phyloP scores from a whole-genome alignment of 495 filamentous ascomycete species.

The Xeromyces bisporus region DNA sequence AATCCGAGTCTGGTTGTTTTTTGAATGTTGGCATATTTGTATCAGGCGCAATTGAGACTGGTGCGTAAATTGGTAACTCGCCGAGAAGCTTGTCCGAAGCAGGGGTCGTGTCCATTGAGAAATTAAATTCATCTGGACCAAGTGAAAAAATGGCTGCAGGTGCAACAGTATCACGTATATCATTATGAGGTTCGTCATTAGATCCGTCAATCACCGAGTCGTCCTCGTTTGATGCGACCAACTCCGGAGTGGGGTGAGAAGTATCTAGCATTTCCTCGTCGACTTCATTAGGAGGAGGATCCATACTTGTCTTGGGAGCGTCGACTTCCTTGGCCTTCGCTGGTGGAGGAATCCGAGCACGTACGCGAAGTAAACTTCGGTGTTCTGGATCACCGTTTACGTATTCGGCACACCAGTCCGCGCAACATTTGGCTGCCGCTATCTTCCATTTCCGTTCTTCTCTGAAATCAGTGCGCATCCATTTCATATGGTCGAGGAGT shows the following conservation, averaged over 20 bases:
- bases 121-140: constrained; percentile 63
- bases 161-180: constrained; percentile 24
- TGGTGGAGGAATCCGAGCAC: constrained; percentile 26
- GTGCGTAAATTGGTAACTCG: constrained; percentile 65
- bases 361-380: constrained; percentile 47
- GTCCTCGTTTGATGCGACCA: constrained; percentile 47
- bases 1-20: constrained; percentile 46
- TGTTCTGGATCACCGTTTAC: constrained; percentile 43
- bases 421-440: constrained; percentile 57
- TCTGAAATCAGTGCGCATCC: constrained; percentile 91
- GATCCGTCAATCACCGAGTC: constrained; percentile 34
- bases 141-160: constrained; percentile 72
- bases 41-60: constrained; percentile 41
- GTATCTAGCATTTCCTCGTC: constrained; percentile 16
- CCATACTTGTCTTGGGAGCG: constrained; percentile 8
- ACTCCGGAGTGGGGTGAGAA: constrained; percentile 49
- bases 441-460: constrained; percentile 92
- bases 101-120: constrained; percentile 58
- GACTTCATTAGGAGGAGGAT: constrained; percentile 15
- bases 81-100: constrained; percentile 66
- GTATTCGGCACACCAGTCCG: constrained; percentile 68
- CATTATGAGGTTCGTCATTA: constrained; percentile 28
- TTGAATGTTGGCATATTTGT: constrained; percentile 37
- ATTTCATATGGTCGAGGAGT: constrained; percentile 78
- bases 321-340: constrained; percentile 5